Percentiles rank a stretch among this genome's conserved stretches.
phyloP scores from a whole-genome alignment of 148 eudicot genomes.

The Agrostemma githago region DNA sequence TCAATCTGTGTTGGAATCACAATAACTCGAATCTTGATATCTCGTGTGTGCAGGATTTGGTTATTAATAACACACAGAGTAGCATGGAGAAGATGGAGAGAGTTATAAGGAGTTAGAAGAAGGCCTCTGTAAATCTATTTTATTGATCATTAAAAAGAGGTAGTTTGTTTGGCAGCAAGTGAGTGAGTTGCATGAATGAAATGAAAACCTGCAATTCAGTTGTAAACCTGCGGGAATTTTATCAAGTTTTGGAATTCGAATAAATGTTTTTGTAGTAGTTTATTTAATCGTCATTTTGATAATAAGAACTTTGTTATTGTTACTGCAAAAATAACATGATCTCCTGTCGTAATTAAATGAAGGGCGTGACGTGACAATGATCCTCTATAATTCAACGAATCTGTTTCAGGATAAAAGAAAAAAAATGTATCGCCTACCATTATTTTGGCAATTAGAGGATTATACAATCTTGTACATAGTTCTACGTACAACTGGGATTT shows the following conservation, averaged over 20 bases:
- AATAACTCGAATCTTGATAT: neutral
- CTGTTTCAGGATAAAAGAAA: too few species aligned
- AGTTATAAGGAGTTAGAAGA: neutral
- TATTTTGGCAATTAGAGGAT: too few species aligned
- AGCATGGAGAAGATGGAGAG: conserved; percentile 3
- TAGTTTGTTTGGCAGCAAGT: neutral
- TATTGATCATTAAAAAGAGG: conserved; percentile 8
- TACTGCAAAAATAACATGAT: too few species aligned
- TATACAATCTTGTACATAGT: too few species aligned
- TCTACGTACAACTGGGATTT: too few species aligned
- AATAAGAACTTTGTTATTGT: too few species aligned
- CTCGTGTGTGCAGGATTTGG: conserved; percentile 28
- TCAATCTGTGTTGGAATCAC: neutral
- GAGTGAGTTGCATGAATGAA: conserved; percentile 3
- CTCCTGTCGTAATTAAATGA: too few species aligned
- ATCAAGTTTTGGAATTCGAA: conserved; percentile 11
- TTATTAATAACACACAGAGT: conserved; percentile 20
- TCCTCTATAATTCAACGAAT: too few species aligned
- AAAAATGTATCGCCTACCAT: too few species aligned
- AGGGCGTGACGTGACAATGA: too few species aligned
- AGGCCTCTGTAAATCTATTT: conserved; percentile 20
- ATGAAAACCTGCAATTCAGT: conserved; percentile 9
- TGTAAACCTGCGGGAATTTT: conserved; percentile 20
- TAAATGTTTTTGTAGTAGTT: neutral
- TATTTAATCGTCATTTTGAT: too few species aligned